Evolutionary conservation across 768 basidiomycete species (phyloP), one percentile per base, ranked within the genome.

Genomic region (Suillus subalutaceus): DNA sequence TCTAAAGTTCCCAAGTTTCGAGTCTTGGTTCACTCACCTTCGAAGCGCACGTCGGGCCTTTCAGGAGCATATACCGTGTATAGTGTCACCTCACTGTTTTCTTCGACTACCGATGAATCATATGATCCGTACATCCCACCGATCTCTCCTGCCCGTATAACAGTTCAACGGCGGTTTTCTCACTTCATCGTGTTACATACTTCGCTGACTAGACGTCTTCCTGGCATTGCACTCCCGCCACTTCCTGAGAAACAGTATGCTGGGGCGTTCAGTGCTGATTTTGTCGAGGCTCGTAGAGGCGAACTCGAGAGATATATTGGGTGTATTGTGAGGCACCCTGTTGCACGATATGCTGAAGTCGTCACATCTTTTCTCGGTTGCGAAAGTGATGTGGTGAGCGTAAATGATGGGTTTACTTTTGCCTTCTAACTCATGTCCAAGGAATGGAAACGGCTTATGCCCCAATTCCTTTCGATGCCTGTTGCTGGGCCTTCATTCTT

Each of bases 231-330:
- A 4, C 81, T 96, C 2, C 93, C 94, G 0, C 90, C 92, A 0
- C 82, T 96, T 9, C 94, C 94, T 0, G 92, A 93, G 74, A 94
- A 94, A 72, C 90, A 92, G 69, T 93, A 95, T 68, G 83, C 91
- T 0, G 92, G 92, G 2, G 82, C 92, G 10, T 94, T 95, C 74
- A 91, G 84, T 66, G 84, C 86, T 23, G 92, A 90, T 63, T 94
- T 96, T 69, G 88, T 96, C 7, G 93, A 95, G 73, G 91, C 90
- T 13, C 81, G 94, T 43, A 79, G 93, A 50, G 88, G 91, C 4
- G 93, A 95, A 73, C 80, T 96, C 53, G 92, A 94, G 74, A 81
- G 91, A 48, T 96, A 94, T 74, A 80, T 95, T 16, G 81, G 81
- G 40, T 83, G 86, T 60, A 79, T 95, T 46, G 87, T 88, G 35